These are phyloP conservation scores for Medicago lupulina DNA, from an alignment of 306 rosid species.

Conservation along the genomic window DNA sequence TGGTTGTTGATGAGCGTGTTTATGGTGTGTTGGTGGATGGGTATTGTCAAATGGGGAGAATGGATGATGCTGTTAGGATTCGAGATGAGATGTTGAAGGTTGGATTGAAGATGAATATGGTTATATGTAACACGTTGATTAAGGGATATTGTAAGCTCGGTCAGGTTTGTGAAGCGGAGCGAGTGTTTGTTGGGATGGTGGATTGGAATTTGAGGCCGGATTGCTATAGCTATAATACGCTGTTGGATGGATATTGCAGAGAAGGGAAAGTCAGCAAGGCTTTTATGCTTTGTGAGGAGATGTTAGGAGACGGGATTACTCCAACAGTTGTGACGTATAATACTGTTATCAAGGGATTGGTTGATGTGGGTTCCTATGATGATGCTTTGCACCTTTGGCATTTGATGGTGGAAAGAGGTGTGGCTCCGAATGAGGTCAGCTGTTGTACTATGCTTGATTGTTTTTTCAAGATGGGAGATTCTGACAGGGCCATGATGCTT, in stretches of 20 bases:
- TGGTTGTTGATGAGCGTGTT: slow-evolving; percentile 63
- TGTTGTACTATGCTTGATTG: slow-evolving; percentile 80
- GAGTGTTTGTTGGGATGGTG: slow-evolving; percentile 54
- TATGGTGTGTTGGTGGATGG: slow-evolving; percentile 76
- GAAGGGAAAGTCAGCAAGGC: slow-evolving; percentile 47
- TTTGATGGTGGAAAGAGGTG: slow-evolving; percentile 63
- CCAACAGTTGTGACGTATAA: slow-evolving; percentile 74
- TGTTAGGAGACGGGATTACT: slow-evolving; percentile 59
- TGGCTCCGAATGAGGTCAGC: slow-evolving; percentile 69
- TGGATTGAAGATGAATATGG: slow-evolving; percentile 66
- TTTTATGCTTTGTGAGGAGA: slow-evolving; percentile 62
- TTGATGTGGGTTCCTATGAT: slow-evolving; percentile 49
- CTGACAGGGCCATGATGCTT: slow-evolving; percentile 55
- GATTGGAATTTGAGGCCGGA: slow-evolving; percentile 61
- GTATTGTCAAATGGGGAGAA: slow-evolving; percentile 67
- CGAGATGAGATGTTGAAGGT: slow-evolving; percentile 63
- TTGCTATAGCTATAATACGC: slow-evolving; percentile 50
- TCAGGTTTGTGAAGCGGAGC: slow-evolving; percentile 55
- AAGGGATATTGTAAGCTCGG: slow-evolving; percentile 73
- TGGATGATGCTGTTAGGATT: slow-evolving; percentile 76
- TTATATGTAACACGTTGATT: slow-evolving; percentile 78
- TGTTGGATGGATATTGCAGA: slow-evolving; percentile 54
- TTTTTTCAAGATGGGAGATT: slow-evolving; percentile 67
- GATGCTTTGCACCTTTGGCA: slow-evolving; percentile 73
- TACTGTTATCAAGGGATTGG: slow-evolving; percentile 71